Evolutionary conservation across 1,284 basidiomycete genomes (phyloP), one percentile per base, ranked within the genome.

Genomic region (Sanguinoderma infundibulare): DNA sequence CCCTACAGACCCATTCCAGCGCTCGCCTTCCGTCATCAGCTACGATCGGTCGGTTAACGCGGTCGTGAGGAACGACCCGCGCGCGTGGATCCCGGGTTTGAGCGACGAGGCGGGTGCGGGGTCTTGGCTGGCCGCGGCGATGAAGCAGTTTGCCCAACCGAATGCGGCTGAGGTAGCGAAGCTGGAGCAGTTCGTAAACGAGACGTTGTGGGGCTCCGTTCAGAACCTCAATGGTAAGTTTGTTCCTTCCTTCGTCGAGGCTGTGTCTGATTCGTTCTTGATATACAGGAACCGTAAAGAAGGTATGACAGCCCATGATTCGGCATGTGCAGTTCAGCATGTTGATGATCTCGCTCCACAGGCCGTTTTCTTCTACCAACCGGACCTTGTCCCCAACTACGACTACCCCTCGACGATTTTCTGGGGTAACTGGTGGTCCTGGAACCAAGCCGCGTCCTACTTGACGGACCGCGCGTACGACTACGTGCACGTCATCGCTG

Each of bases 341-440:
- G 3, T 5, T 20, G 4, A 10, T 24, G 26, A 15, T 5, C 9
- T 28, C 14, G 8, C 34, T 6, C 17, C 17, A 20, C 39, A 86
- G 83, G 74, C 83, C 0, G 82, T 85, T 0, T 86, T 80, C 72
- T 87, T 79, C 72, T 86, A 86, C 60, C 74, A 87, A 14, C 82
- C 82, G 1, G 64, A 69, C 9, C 71, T 79, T 8, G 76, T 80
- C 0, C 79, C 84, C 0, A 72, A 70, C 44, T 87, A 87, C 68
- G 66, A 65, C 17, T 87, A 87, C 67, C 84, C 84, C 2, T 74
- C 77, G 1, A 75, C 67, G 24, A 81, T 85, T 53, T 69, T 80
- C 68, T 87, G 82, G 82, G 77, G 79, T 4, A 80, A 82, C 61
- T 85, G 83, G 84, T 86, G 83, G 82, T 84, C 83, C 0, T 87